phyloP scores from a whole-genome alignment of 2,329 filamentous ascomycete species.

The Trichoderma cornu-damae region DNA sequence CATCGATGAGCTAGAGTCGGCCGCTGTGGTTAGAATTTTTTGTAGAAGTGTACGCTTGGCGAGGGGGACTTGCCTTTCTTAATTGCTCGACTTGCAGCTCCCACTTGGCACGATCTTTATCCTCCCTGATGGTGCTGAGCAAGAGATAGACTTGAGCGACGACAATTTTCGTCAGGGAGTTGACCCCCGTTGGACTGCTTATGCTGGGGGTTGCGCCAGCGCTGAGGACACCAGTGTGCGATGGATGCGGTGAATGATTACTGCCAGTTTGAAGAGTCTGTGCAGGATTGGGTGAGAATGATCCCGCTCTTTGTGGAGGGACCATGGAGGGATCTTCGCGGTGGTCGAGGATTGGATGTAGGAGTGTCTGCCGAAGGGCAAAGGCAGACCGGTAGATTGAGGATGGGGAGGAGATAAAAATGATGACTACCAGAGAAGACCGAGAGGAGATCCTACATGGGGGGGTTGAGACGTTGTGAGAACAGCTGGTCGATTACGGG shows the following conservation, averaged over 20 bases:
- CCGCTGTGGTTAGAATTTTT: slow-evolving; percentile 22
- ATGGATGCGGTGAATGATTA: slow-evolving; percentile 52
- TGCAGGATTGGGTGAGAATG: slow-evolving; percentile 58
- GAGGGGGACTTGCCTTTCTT: slow-evolving; percentile 62
- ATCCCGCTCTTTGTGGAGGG: slow-evolving; percentile 57
- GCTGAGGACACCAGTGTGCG: slow-evolving; percentile 53
- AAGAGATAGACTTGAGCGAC: slow-evolving; percentile 93
- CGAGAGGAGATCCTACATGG: slow-evolving; percentile 35
- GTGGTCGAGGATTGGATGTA: slow-evolving; percentile 29
- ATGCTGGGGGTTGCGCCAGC: slow-evolving; percentile 58
- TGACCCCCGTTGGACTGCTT: slow-evolving; percentile 57
- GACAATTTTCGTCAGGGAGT: slow-evolving; percentile 82
- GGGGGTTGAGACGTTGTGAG: slow-evolving; percentile 25
- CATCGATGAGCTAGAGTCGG: slow-evolving; percentile 72
- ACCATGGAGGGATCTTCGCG: slow-evolving; percentile 48
- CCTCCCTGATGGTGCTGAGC: slow-evolving; percentile 90
- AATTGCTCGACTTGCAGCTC: slow-evolving; percentile 88
- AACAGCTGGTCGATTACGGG: slow-evolving; percentile 17
- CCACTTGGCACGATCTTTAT: slow-evolving; percentile 86
- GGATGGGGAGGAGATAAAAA: slow-evolving; percentile 25
- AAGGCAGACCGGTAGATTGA: slow-evolving; percentile 34
- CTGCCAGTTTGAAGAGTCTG: slow-evolving; percentile 53
- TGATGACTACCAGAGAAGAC: slow-evolving; percentile 24
- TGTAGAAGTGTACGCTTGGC: neutral
- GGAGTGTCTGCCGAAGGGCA: slow-evolving; percentile 35